Conservation (phyloP, 2,329 filamentous ascomycete species). For the Purpureocillium takamizusanense region DNA sequence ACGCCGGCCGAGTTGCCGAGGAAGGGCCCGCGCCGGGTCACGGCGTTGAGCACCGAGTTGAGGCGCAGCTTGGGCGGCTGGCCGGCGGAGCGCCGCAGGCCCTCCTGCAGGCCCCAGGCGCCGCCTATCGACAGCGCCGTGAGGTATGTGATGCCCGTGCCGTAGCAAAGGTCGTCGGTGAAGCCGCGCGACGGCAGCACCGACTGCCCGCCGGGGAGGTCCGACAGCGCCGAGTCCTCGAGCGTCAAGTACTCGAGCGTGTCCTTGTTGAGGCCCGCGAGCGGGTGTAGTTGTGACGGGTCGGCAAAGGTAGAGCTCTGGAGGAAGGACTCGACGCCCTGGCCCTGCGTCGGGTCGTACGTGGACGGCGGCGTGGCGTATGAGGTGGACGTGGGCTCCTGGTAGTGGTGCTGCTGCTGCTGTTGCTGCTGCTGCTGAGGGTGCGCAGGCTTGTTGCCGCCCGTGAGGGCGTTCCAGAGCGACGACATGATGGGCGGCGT, state of each 20-base stretch:
- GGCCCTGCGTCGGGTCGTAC: constrained; percentile 64
- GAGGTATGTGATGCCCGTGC: constrained; percentile 89
- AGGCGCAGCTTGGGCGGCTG: constrained; percentile 83
- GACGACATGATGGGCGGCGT: constrained; percentile 37
- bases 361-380: constrained; percentile 35
- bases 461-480: constrained; percentile 54
- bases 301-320: constrained; percentile 70
- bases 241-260: constrained; percentile 90
- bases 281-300: constrained; percentile 80
- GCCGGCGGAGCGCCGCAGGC: constrained; percentile 66
- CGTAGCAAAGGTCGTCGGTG: constrained; percentile 97
- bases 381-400: constrained; percentile 27
- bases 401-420: constrained; percentile 12
- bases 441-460: constrained; percentile 40
- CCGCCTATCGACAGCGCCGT: constrained; percentile 80
- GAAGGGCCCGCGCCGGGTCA: constrained; percentile 89
- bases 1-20: constrained; percentile 94
- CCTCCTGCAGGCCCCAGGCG: constrained; percentile 86
- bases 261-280: constrained; percentile 87
- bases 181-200: constrained; percentile 91
- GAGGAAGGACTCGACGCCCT: constrained; percentile 83
- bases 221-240: constrained; percentile 82
- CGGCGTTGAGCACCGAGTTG: constrained; percentile 89
- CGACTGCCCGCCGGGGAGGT: constrained; percentile 77
- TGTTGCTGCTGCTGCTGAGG: constrained; percentile 29